Conservation (phyloP, 441 rosid species). For the Kokia cookei region DNA sequence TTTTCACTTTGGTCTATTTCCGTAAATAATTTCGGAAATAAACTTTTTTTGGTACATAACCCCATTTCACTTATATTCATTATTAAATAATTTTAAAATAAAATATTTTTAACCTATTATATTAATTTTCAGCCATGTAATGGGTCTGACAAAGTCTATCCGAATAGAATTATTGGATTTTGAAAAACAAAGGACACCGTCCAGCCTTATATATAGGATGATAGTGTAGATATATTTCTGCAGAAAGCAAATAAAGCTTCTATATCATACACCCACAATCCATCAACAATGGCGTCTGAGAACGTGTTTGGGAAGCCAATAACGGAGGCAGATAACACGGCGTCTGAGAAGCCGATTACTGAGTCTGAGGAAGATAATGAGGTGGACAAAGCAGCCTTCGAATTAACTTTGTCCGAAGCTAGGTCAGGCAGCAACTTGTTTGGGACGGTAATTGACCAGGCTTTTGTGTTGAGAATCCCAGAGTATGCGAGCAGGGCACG, state of each 20-base stretch:
- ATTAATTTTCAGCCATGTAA: too few relatives aligned
- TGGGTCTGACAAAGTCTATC: too few relatives aligned
- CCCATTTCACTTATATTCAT: too few relatives aligned
- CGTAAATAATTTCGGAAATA: too few relatives aligned
- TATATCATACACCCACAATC: neutral
- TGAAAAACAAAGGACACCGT: neutral
- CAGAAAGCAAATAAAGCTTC: neutral
- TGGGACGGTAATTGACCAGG: neutral
- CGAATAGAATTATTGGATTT: too few relatives aligned
- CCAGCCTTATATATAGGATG: neutral
- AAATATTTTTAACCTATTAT: too few relatives aligned
- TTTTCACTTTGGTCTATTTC: too few relatives aligned
- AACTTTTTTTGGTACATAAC: too few relatives aligned
- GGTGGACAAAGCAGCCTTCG: neutral
- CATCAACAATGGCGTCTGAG: neutral
- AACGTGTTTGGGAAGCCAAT: neutral
- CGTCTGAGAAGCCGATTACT: neutral
- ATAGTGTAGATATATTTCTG: neutral
- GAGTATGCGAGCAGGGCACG: neutral
- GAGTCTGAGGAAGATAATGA: neutral
- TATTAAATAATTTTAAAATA: too few relatives aligned
- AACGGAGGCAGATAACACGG: neutral
- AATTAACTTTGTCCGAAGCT: neutral
- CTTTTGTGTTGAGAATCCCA: neutral
- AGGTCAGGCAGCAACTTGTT: neutral